Evolutionary conservation across 768 basidiomycete genomes (phyloP).

Genomic region (Serendipita sp.): DNA sequence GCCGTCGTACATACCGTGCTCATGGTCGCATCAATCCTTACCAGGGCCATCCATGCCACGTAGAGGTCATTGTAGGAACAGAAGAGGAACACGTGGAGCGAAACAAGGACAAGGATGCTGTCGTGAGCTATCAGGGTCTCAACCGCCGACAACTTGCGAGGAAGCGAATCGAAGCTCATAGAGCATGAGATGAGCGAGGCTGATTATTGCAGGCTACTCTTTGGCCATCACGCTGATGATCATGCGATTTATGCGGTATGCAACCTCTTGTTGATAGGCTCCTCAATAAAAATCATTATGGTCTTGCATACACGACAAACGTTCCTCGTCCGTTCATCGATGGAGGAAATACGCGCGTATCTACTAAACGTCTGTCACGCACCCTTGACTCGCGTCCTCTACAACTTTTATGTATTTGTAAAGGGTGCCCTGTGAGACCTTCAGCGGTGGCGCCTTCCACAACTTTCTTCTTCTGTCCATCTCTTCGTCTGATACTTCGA

Average conservation of each 20-base stretch:
- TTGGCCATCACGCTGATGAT: background rate
- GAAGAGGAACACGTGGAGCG: constrained; percentile 76
- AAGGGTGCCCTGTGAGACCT: constrained; percentile 63
- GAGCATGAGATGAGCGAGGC: constrained; percentile 17
- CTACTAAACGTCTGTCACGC: constrained; percentile 66
- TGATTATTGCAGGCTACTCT: background rate
- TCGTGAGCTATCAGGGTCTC: constrained; percentile 36
- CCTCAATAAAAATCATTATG: background rate
- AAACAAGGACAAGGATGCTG: constrained; percentile 61
- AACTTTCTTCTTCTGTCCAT: constrained; percentile 47
- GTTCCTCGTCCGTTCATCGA: background rate
- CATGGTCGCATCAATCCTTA: constrained; percentile 98
- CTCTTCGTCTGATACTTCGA: constrained; percentile 64
- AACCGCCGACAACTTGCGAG: constrained; percentile 79
- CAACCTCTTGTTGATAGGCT: background rate
- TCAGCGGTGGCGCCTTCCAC: constrained; percentile 79
- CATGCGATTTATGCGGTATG: background rate
- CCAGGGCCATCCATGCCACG: constrained; percentile 93
- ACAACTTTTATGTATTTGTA: constrained; percentile 84
- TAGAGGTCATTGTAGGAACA: constrained; percentile 81
- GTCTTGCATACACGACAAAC: background rate
- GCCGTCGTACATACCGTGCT: constrained; percentile 96
- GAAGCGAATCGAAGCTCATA: constrained; percentile 73
- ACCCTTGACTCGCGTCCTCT: constrained; percentile 81
- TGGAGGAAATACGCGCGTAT: background rate